Conservation (phyloP, 257 asterid species). For the Petunia axillaris region DNA sequence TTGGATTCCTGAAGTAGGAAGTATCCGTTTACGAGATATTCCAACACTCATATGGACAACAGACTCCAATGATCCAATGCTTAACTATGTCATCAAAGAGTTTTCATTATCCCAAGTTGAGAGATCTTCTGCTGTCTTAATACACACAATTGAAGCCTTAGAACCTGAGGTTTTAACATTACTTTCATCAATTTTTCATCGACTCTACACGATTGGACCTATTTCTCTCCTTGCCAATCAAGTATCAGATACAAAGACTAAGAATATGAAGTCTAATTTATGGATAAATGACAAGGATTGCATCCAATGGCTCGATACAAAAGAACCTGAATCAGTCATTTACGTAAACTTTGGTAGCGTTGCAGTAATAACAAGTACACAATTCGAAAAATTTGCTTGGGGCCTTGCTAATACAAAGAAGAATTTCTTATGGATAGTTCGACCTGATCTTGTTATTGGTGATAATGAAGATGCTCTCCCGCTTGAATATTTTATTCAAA, state of each 20-base stretch:
- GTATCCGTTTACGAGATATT: constrained; percentile 23
- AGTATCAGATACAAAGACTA: background rate
- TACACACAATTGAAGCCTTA: constrained; percentile 22
- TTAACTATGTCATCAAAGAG: background rate
- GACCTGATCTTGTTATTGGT: constrained; percentile 25
- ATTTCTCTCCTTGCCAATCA: constrained; percentile 1
- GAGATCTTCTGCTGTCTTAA: constrained; percentile 2
- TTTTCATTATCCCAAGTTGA: background rate
- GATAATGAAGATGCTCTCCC: background rate
- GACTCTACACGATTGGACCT: constrained; percentile 29
- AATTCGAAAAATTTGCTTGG: constrained; percentile 24
- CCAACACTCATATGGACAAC: constrained; percentile 25
- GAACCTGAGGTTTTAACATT: constrained; percentile 14
- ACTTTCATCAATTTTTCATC: constrained; percentile 9
- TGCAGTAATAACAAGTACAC: constrained; percentile 7
- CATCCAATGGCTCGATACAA: background rate
- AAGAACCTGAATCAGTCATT: constrained; percentile 1
- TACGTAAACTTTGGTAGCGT: constrained; percentile 26
- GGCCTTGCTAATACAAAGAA: constrained; percentile 25
- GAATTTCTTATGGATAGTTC: constrained; percentile 25
- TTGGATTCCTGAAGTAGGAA: constrained; percentile 29
- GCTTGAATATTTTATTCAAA: background rate
- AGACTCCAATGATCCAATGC: constrained; percentile 14
- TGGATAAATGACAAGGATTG: constrained; percentile 9
- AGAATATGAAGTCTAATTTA: constrained; percentile 14